phyloP scores from a whole-genome alignment of 495 filamentous ascomycete species.

The Aspergillus heteromorphus region DNA sequence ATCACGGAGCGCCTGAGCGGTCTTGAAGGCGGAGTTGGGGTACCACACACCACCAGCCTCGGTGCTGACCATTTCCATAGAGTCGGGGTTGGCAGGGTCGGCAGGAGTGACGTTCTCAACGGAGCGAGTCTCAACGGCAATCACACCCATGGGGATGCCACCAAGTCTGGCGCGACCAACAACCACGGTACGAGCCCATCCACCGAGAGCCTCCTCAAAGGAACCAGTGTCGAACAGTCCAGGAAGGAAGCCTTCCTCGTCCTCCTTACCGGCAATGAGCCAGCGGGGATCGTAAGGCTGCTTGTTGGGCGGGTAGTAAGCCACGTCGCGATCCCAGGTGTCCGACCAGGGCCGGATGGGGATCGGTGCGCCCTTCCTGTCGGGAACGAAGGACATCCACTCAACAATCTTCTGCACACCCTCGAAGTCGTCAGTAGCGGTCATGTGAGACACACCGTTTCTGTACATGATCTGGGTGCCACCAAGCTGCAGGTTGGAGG shows the following conservation, averaged over 20 bases:
- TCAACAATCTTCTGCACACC: conserved; percentile 97
- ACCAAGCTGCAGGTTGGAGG: conserved; percentile 96
- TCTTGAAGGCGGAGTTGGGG: conserved; percentile 99
- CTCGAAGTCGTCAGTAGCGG: conserved; percentile 93
- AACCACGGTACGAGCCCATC: conserved; percentile 95
- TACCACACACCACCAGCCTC: conserved; percentile 99
- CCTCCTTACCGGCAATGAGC: conserved; percentile 86
- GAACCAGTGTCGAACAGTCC: conserved; percentile 96
- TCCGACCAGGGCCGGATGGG: conserved; percentile 83
- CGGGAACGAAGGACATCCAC: conserved; percentile 95
- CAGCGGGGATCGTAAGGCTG: conserved; percentile 90
- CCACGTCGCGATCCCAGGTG: conserved; percentile 86
- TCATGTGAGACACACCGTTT: conserved; percentile 99
- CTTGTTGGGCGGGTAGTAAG: conserved; percentile 79
- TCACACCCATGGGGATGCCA: conserved; percentile 98
- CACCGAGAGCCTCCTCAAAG: conserved; percentile 93
- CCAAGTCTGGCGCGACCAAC: conserved; percentile 94
- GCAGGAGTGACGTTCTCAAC: conserved; percentile 96
- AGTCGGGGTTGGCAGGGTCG: conserved; percentile 98
- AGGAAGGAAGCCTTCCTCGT: conserved; percentile 77
- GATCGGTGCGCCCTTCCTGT: conserved; percentile 83
- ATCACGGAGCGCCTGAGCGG: conserved; percentile 94
- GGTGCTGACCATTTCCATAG: conserved; percentile 84
- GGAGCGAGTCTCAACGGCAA: conserved; percentile 90
- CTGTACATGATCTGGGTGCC: conserved; percentile 99